Evolutionary conservation across 108 stramenopile species (phyloP).

Genomic region (Stephanodiscus triporus): DNA sequence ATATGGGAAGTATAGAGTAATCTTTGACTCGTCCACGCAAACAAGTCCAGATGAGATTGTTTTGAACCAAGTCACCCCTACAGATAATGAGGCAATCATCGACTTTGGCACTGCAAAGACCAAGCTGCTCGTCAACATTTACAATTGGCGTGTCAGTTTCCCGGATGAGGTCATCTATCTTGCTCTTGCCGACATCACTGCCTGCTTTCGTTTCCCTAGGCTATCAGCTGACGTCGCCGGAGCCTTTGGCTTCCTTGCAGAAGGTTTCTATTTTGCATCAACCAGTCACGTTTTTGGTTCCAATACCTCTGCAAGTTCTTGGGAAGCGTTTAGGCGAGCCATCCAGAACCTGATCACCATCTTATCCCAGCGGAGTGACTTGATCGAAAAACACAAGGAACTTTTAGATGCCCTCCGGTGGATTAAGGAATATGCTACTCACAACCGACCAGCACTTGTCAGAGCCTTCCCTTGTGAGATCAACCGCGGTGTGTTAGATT

Average conservation of each 20-base stretch:
- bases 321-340: slow-evolving; percentile 1
- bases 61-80: not conserved
- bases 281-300: not conserved
- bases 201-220: slow-evolving; percentile 1
- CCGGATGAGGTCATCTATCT: not conserved
- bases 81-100: not conserved
- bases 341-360: not conserved
- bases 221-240: not conserved
- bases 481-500: not conserved
- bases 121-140: not conserved
- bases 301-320: not conserved
- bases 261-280: not conserved
- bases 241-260: not conserved
- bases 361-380: not conserved
- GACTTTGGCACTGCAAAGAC: not conserved
- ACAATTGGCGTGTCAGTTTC: not conserved
- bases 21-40: not conserved
- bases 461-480: not conserved
- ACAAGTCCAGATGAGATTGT: not conserved
- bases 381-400: not conserved
- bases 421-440: not conserved
- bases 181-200: slow-evolving; percentile 1
- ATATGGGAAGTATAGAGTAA: not conserved
- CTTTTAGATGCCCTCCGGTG: not conserved
- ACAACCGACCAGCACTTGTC: not conserved